These are phyloP conservation scores for Nitzschia putrida DNA, from an alignment of 108 stramenopile genomes.

Conservation along the genomic window DNA sequence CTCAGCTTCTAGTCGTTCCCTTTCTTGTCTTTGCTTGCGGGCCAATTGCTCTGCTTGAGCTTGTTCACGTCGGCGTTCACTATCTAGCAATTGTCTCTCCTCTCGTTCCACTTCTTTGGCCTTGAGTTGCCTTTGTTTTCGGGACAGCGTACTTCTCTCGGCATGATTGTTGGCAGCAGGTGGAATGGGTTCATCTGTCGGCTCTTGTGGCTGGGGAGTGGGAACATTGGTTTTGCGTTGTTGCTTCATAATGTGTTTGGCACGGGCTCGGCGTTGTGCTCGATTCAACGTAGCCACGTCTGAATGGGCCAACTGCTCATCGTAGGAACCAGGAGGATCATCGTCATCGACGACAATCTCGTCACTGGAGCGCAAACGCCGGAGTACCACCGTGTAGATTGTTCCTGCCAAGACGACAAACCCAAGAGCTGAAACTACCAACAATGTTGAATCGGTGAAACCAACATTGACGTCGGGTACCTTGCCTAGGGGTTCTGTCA, in stretches of 20 bases:
- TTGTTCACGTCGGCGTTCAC: slow-evolving; percentile 52
- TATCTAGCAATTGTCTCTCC: slow-evolving; percentile 56
- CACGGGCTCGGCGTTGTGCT: slow-evolving; percentile 68
- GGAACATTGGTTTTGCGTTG: slow-evolving; percentile 37
- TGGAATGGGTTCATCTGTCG: slow-evolving; percentile 4
- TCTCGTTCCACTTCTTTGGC: slow-evolving; percentile 64
- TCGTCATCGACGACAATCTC: slow-evolving; percentile 36
- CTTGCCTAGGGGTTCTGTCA: slow-evolving; percentile 32
- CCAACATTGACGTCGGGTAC: slow-evolving; percentile 35
- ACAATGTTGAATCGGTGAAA: slow-evolving; percentile 29
- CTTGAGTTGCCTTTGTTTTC: slow-evolving; percentile 68
- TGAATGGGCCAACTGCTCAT: slow-evolving; percentile 48
- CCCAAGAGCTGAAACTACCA: slow-evolving; percentile 37
- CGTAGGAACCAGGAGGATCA: slow-evolving; percentile 32
- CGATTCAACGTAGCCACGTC: slow-evolving; percentile 66
- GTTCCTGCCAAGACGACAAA: slow-evolving; percentile 28
- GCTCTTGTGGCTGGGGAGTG: background rate
- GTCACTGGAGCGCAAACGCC: slow-evolving; percentile 25
- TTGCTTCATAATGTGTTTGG: slow-evolving; percentile 59
- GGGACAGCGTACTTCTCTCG: slow-evolving; percentile 21
- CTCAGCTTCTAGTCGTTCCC: background rate
- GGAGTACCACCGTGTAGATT: slow-evolving; percentile 32
- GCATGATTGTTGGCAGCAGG: background rate
- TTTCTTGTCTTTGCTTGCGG: slow-evolving; percentile 20
- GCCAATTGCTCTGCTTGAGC: slow-evolving; percentile 31